Conservation (phyloP, 2,329 filamentous ascomycete species). For the Diplodia scrobiculata region DNA sequence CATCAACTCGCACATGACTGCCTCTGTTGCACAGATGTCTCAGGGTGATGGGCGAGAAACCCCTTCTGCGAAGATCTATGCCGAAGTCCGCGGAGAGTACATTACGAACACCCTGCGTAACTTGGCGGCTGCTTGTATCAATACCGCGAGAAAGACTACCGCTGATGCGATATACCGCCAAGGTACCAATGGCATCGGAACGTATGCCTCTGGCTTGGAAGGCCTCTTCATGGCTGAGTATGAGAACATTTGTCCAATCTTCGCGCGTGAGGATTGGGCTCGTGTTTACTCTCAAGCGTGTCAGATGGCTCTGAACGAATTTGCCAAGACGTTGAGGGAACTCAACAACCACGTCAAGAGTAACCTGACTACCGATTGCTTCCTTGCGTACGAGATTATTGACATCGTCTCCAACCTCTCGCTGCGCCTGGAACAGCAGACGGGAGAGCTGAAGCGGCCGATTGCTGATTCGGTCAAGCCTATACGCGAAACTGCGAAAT, state of each 20-base stretch:
- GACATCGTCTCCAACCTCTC: conserved; percentile 83
- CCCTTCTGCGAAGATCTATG: conserved; percentile 78
- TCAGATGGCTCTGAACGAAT: conserved; percentile 74
- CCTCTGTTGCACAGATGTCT: conserved; percentile 56
- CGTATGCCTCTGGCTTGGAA: conserved; percentile 85
- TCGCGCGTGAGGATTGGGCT: conserved; percentile 81
- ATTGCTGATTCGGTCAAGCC: conserved; percentile 86
- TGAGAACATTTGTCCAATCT: conserved; percentile 85
- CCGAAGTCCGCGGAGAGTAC: conserved; percentile 83
- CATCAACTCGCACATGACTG: conserved; percentile 75
- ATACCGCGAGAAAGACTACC: conserved; percentile 71
- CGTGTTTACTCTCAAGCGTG: conserved; percentile 77
- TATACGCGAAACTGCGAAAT: conserved; percentile 86
- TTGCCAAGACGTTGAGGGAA: conserved; percentile 82
- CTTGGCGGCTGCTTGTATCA: conserved; percentile 79
- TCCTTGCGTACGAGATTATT: conserved; percentile 90
- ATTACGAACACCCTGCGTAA: conserved; percentile 81
- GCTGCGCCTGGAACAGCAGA: conserved; percentile 75
- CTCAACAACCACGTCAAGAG: conserved; percentile 86
- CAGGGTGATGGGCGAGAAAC: conserved; percentile 58
- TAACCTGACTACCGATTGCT: conserved; percentile 88
- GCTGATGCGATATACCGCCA: conserved; percentile 81
- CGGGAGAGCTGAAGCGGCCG: conserved; percentile 79
- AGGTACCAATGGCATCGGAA: conserved; percentile 87
- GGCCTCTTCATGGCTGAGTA: conserved; percentile 86